Evolutionary conservation across 306 rosid species (phyloP), one percentile per base, ranked within the genome.

Genomic region (Dryas drummondii): DNA sequence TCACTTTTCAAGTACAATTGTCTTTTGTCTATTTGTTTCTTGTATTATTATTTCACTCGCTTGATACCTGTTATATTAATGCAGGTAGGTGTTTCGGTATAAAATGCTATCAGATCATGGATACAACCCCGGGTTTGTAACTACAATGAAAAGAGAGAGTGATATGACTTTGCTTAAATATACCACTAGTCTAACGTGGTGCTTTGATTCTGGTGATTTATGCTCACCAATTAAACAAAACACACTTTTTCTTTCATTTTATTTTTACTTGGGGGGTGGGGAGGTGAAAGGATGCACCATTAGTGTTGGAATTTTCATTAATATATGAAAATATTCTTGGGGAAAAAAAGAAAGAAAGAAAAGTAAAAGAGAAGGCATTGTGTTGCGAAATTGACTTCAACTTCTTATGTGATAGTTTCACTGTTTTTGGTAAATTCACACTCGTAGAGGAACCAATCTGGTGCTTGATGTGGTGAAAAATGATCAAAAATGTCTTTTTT

Each of bases 51-150:
- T 56, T 68, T 70, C 44, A 60, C 48, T 22, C 27, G 26, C 37
- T 71, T 45, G 51, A 48, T 63, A 51, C 26, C 22, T 42, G 22
- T 61, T 52, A 58, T 8, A 44, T 68, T 60, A 26, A 19, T 68
- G 76, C 83, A 74, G 75, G 70, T 44, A 15, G 32, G 12, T 40
- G 62, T 44, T 51, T 58, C 27, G 16, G 54, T 17, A 9, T 75
- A 41, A n/a, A 15, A 19, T 40, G 12, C 40, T 11, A 19, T 45
- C 50, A 8, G 55, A 51, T 73, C 22, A 50, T 13, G 40, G 58
- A 14, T 7, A 71, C 55, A n/a, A 1, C 50, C 40, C 17, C 3
- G 2, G 17, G 53, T 60, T 52, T 68, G 73, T 46, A 52, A 42
- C 52, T 50, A 9, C 16, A 50, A 45, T 22, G 59, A 49, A 37